Base-by-base conservation (phyloP, 371 early-diverging fungal species). In the Rhizomucor miehei region DNA sequence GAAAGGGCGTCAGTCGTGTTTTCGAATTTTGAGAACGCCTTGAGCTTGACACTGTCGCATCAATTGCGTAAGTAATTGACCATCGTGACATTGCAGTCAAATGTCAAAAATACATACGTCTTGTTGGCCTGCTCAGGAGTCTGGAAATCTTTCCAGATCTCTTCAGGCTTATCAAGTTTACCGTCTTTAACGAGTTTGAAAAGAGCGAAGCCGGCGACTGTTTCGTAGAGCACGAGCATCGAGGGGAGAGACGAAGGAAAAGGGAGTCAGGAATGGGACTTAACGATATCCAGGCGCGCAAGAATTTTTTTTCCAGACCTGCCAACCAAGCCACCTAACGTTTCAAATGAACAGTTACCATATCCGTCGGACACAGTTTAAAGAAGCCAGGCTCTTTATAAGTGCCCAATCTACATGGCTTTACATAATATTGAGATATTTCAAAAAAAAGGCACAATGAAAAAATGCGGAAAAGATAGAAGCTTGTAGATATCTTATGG, bases 1-100 rank as follows among this genome's bases (percentile, higher is more conserved):
- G 92, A 84, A 69, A 99, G 81, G 21, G 97, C 97, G 64, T 95
- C 96, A 52, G 91, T 91, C 39, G 96, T 97, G 84, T 94, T 95
- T 68, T 93, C 95, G 67, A 97, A 99, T 78, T 95, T 96, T 62
- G 89, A 85, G 80, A 95, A 95, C 52, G 93, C 93, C 71, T 92
- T 82, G 57, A 98, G 84, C 84, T 96, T 95, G 51, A 95, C 81
- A 54, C 91, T 91, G 60, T 29, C 29, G 29, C 14, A 16, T 24
- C 44, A 36, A 40, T 29, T 48, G 17, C 34, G 24, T 14, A 25
- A 37, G 20, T 25, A 51, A 16, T 6, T n/a, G 21, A 46, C 39
- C 36, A 44, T 41, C 19, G 44, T 44, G 23, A 51, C 16, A 44
- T 52, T 34, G 52, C 40, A 34, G 38, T 29, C 29, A 37, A 37